These are phyloP conservation scores for Phialemoniopsis sp. DNA, from an alignment of 2,329 filamentous ascomycete genomes.

Conservation along the genomic window DNA sequence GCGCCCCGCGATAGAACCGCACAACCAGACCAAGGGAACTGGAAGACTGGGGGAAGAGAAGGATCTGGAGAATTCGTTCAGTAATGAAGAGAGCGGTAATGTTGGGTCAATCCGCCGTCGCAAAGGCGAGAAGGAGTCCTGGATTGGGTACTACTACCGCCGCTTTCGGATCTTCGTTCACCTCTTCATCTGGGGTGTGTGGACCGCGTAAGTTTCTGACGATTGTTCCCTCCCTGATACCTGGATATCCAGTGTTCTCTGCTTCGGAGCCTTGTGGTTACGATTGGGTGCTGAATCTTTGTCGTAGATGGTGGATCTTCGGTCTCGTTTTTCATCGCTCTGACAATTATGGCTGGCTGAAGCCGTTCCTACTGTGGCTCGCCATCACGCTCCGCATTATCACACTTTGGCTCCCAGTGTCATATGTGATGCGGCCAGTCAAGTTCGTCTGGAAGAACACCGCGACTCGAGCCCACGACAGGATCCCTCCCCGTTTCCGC, in stretches of 20 bases:
- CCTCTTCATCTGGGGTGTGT: constrained; percentile 32
- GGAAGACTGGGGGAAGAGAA: constrained; percentile 13
- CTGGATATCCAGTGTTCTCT: too few species aligned
- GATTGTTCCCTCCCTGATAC: too few species aligned
- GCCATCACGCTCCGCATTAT: constrained; percentile 69
- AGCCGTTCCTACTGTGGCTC: constrained; percentile 80
- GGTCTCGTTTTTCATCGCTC: constrained; percentile 54
- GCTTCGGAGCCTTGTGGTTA: too few species aligned
- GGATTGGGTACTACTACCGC: constrained; percentile 30
- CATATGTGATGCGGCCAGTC: constrained; percentile 62
- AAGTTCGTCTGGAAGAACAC: constrained; percentile 65
- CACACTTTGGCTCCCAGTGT: constrained; percentile 68
- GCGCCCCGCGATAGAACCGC: constrained; percentile 34
- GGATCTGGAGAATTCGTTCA: constrained; percentile 20
- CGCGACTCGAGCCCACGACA: constrained; percentile 49
- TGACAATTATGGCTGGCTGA: constrained; percentile 72
- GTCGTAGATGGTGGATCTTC: constrained; percentile 32
- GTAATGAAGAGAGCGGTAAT: constrained; percentile 24
- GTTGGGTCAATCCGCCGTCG: constrained; percentile 14
- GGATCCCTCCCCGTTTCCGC: constrained; percentile 65
- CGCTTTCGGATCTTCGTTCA: constrained; percentile 40
- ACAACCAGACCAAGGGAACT: too few species aligned
- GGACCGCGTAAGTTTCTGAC: constrained; percentile 23
- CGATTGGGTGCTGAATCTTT: constrained; percentile 8
- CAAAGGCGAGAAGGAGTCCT: constrained; percentile 17